These are phyloP conservation scores for Ustilago tritici DNA, from an alignment of 1,284 basidiomycete species.

Conservation along the genomic window DNA sequence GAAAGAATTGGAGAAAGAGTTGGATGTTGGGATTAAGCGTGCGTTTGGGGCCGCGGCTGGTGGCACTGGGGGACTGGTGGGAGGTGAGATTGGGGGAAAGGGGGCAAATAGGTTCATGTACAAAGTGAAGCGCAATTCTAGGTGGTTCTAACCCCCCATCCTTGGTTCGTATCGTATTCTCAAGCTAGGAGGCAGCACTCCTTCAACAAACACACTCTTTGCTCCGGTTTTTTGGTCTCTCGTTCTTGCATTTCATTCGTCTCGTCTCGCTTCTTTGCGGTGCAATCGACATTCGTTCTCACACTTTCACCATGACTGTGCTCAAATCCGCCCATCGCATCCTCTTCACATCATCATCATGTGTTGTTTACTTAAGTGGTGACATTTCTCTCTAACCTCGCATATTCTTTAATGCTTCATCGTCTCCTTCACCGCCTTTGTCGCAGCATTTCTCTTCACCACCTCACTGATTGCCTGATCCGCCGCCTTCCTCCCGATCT, in stretches of 20 bases:
- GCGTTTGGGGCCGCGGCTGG: slow-evolving; percentile 4
- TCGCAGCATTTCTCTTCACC: slow-evolving; percentile 17
- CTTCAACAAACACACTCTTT: background rate
- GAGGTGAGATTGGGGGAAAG: background rate
- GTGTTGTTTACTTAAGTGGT: slow-evolving; percentile 10
- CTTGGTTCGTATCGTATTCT: too few relatives aligned
- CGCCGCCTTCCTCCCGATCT: slow-evolving; percentile 32
- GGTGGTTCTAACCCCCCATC: background rate
- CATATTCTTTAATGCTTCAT: slow-evolving; percentile 18
- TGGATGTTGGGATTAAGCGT: slow-evolving; percentile 13
- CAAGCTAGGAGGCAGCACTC: background rate
- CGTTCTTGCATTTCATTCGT: background rate
- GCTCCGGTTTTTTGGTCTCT: background rate
- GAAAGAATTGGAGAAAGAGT: slow-evolving; percentile 9
- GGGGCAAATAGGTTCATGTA: slow-evolving; percentile 14
- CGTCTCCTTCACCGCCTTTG: slow-evolving; percentile 10
- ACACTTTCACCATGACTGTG: background rate
- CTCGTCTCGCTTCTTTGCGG: background rate
- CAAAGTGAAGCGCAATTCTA: slow-evolving; percentile 13
- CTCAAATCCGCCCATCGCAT: background rate
- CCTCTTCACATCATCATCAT: background rate
- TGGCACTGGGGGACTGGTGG: too few relatives aligned
- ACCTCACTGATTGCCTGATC: slow-evolving; percentile 38
- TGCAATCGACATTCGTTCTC: background rate
- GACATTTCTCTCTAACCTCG: background rate